A percentile compares a stretch with the other conserved stretches of the same genome.
Conservation (phyloP, 2,329 filamentous ascomycete genomes). For the Didymella keratinophila region DNA sequence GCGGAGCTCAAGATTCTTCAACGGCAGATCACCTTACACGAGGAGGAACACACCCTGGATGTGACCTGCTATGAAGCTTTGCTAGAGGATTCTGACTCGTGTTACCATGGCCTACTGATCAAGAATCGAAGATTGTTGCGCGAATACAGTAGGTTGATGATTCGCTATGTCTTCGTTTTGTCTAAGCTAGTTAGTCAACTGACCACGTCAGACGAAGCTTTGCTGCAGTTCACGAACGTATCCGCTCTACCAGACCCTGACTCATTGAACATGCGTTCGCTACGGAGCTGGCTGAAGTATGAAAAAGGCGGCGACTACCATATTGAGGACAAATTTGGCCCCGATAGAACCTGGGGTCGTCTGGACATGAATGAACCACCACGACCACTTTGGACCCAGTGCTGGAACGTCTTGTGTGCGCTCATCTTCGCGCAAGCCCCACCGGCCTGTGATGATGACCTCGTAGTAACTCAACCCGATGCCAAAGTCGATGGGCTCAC, state of each 20-base stretch:
- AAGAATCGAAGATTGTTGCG: not conserved
- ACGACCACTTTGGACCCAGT: too few species aligned
- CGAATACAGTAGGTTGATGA: slow-evolving; percentile 10
- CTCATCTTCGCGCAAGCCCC: too few species aligned
- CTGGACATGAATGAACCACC: too few species aligned
- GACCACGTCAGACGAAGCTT: slow-evolving; percentile 7
- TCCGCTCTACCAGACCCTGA: slow-evolving; percentile 11
- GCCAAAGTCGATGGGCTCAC: too few species aligned
- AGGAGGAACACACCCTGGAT: too few species aligned
- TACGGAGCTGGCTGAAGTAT: not conserved
- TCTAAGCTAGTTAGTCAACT: too few species aligned
- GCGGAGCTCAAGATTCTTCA: not conserved
- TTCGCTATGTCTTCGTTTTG: too few species aligned
- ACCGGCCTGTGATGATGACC: too few species aligned
- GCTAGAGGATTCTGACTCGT: not conserved
- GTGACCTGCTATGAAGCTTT: not conserved
- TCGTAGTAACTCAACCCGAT: too few species aligned
- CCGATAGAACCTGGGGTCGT: too few species aligned
- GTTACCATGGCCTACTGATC: not conserved
- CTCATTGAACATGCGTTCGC: slow-evolving; percentile 2
- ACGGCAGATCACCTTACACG: not conserved
- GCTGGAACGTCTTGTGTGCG: too few species aligned
- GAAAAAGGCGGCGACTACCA: not conserved
- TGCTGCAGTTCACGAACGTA: not conserved
- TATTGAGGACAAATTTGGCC: too few species aligned